Evolutionary conservation across 2,329 filamentous ascomycete genomes (phyloP).

Genomic region (Fusarium marasasianum): DNA sequence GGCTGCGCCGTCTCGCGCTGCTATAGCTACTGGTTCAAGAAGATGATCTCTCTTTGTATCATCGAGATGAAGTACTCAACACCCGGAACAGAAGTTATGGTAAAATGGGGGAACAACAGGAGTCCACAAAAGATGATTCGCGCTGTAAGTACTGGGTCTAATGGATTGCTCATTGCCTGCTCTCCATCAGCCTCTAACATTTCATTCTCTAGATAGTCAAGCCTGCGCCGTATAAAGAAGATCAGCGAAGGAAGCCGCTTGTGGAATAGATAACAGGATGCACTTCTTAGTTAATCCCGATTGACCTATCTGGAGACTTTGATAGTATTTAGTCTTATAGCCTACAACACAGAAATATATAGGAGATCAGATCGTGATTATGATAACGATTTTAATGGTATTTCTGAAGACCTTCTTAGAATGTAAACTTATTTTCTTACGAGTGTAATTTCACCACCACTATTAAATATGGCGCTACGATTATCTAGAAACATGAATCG

Average conservation of each 20-base stretch:
- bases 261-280: not conserved
- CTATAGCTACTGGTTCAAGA: not conserved
- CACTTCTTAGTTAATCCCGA: rapidly evolving
- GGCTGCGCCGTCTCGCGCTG: not conserved
- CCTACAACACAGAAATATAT: not conserved
- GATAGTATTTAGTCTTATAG: not conserved
- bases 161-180: not conserved
- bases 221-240: not conserved
- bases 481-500: not conserved
- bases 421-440: no score
- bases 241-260: not conserved
- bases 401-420: no score
- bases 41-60: not conserved
- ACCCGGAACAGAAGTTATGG: not conserved
- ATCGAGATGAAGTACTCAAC: not conserved
- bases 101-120: not conserved
- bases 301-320: not conserved
- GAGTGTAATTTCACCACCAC: not conserved
- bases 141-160: rapidly evolving
- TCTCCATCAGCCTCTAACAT: not conserved
- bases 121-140: not conserved
- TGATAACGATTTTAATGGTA: rapidly evolving
- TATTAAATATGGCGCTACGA: not conserved
- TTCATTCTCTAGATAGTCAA: not conserved
- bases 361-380: rapidly evolving